Base-by-base conservation (phyloP, 116 monocot genomes). In the Phalaenopsis hybrid region DNA sequence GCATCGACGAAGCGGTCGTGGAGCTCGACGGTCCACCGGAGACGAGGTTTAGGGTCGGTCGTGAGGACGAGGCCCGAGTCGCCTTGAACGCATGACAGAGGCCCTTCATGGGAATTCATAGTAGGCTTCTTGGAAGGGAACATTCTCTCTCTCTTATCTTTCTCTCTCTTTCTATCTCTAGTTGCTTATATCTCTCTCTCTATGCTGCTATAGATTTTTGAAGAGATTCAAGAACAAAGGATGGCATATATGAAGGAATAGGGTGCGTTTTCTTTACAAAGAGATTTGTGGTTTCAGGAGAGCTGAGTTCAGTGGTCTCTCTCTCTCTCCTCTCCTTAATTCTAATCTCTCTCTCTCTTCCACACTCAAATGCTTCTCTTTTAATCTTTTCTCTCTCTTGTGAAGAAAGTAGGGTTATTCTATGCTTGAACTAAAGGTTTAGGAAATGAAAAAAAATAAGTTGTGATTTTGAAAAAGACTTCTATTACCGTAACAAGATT, bases 21-120 rank as follows among this genome's bases (percentile, higher is more conserved):
- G 77, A 95, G 95, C 87, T 95, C 95, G 52, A 91, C 91, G 17
- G 95, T 95, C 95, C 95, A 95, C 2, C 95, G 91, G 44, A 95
- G 91, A 13, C 92, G 89, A 4, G 92, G 92, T 83, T 95, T 95
- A 55, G 92, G 95, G 55, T 95, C 95, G 73, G 95, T 95, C 79
- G 95, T 95, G 82, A 95, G 92, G 82, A 95, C 92, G 23, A 95
- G 95, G 77, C 95, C 92, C 4, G 90, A 90, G 82, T 90, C 90
- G 0, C 82, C 90, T 78, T 90, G 90, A 16, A 87, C 83, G n/a
- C 41, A 72, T 41, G 72, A 72, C 83, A 90, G 81, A 46, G 85
- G 85, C 85, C 84, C 55, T 17, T 90, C 87, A 77, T 90, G 87
- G 41, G 86, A 83, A 83, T 78, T 85, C 81, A 77, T 82, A 79